Evolutionary conservation across 2,329 filamentous ascomycete species (phyloP), one percentile per base, ranked within the genome.

Genomic region (Cladobotryum protrusum): DNA sequence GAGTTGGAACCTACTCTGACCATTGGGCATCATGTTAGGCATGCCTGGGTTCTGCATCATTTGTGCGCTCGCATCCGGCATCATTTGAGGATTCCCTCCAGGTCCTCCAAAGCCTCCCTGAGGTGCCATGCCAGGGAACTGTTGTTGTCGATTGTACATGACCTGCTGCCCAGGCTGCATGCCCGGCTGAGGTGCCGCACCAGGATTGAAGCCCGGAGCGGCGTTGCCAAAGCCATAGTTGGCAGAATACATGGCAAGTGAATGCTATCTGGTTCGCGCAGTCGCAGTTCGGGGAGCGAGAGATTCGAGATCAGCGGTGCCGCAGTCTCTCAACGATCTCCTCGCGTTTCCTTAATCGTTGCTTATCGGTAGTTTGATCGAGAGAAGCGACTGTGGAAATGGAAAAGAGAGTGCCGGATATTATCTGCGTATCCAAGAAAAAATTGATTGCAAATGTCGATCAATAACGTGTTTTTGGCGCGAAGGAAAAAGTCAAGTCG

Each of bases 1-100:
- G 32, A 20, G 9, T 11, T 35, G 54, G n/a, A 17, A 72, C 78
- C 75, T 70, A 82, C 78, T 80, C 63, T 81, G 78, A 47, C 78
- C 77, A 71, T 81, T 82, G 56, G 74, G 67, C 57, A 71, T 70
- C 76, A 82, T 81, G 63, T 78, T 77, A 56, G 73, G 74, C 77
- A 82, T 79, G 62, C 69, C 75, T 58, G 77, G 66, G 63, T 75
- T 81, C 68, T 78, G 80, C 80, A 84, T 83, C 79, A 84, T 82
- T 61, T 74, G 78, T 66, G 71, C 73, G 67, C 75, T 72, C 37
- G 73, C 75, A 56, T 69, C 72, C 45, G 71, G 67, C 72, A 79
- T 79, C 76, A 82, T 79, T 66, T 77, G 69, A 47, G 72, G 68
- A 56, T 76, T 79, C 47, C 73, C 73, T 56, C 70, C 74, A 43